Percentiles rank a stretch among this genome's conserved stretches.
Evolutionary conservation across 192 early-diverging fungal genomes (phyloP).

Genomic region (Lobosporangium transversale): DNA sequence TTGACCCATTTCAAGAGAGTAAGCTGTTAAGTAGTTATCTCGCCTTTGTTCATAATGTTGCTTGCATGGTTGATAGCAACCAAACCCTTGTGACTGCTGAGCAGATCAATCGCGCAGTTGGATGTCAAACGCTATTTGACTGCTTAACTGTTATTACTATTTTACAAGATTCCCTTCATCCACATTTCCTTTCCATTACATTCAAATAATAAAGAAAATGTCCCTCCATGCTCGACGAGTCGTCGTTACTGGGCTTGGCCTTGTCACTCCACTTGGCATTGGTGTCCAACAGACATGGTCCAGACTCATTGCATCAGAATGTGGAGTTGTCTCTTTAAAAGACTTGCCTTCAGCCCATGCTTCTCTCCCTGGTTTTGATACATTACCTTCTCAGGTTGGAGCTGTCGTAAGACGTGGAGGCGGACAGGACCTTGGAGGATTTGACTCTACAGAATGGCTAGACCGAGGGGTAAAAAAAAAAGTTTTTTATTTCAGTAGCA

Average conservation of each 20-base stretch:
- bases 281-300: constrained; percentile 79
- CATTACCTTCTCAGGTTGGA: constrained; percentile 79
- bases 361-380: constrained; percentile 61
- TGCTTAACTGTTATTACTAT: too few relatives aligned
- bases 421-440: constrained; percentile 63
- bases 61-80: too few relatives aligned
- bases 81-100: too few relatives aligned
- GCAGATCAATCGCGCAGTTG: too few relatives aligned
- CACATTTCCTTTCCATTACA: too few relatives aligned
- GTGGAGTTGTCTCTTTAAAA: constrained; percentile 80
- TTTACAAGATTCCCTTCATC: too few relatives aligned
- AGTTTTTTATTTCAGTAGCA: constrained; percentile 2
- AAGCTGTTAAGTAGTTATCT: too few relatives aligned
- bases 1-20: too few relatives aligned
- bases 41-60: too few relatives aligned
- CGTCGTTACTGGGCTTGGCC: constrained; percentile 93
- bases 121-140: too few relatives aligned
- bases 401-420: constrained; percentile 70
- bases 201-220: too few relatives aligned
- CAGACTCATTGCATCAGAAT: constrained; percentile 73
- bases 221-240: constrained; percentile 68
- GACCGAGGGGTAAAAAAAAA: constrained; percentile 68
- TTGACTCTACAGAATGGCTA: constrained; percentile 79
- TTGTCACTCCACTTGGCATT: constrained; percentile 90
- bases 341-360: constrained; percentile 32